These are phyloP conservation scores for Mortierella sp. DNA, from an alignment of 371 early-diverging fungal species.

Conservation along the genomic window DNA sequence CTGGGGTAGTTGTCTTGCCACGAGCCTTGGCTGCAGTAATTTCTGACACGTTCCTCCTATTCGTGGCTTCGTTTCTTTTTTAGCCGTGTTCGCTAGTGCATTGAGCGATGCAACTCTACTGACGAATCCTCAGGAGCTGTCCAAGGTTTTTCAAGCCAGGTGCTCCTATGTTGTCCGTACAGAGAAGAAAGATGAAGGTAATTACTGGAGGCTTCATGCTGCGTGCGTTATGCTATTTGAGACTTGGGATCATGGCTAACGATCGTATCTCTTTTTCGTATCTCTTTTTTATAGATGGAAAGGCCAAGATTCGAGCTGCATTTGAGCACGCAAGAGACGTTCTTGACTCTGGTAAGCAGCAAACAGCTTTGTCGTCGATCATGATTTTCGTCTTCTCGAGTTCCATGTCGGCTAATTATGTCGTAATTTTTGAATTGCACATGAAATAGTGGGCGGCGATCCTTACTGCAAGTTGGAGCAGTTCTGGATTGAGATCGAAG, in stretches of 20 bases:
- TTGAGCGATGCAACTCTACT: conserved; percentile 16
- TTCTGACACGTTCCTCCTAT: background rate
- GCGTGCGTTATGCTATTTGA: background rate
- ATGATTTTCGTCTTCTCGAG: background rate
- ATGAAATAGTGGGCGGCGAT: conserved; percentile 42
- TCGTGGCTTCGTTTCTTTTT: too few species aligned
- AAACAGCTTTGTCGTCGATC: too few species aligned
- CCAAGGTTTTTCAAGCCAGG: conserved; percentile 29
- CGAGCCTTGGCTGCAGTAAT: background rate
- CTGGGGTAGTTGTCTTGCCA: too few species aligned
- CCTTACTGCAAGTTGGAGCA: conserved; percentile 41
- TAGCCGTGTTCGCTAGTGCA: conserved; percentile 29
- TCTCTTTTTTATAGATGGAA: conserved; percentile 36
- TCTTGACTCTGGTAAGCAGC: conserved; percentile 25
- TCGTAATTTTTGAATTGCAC: background rate
- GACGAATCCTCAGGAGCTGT: conserved; percentile 32
- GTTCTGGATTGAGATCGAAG: conserved; percentile 47
- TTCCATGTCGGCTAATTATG: background rate
- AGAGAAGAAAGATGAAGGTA: conserved; percentile 26
- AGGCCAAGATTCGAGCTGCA: conserved; percentile 11
- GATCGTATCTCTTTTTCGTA: background rate
- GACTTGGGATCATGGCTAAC: background rate
- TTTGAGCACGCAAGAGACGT: conserved; percentile 36
- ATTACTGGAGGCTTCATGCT: too few species aligned
- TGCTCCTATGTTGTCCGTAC: conserved; percentile 25